Evolutionary conservation across 805 yeast genomes (phyloP), one percentile per base, ranked within the genome.

Genomic region (Myxozyma neotropica): DNA sequence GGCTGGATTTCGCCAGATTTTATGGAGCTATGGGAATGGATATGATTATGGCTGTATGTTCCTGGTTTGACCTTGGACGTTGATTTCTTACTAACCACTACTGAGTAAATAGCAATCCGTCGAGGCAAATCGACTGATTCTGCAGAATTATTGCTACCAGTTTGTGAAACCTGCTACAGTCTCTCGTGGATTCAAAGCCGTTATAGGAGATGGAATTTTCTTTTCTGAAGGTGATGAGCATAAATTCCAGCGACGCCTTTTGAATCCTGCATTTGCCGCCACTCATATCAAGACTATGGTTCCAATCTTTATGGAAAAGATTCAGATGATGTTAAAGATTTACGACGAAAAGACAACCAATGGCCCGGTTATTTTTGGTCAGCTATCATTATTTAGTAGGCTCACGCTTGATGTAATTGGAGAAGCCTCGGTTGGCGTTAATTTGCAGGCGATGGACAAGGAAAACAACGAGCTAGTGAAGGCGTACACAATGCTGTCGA

Each of bases 181-280:
- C 17, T 15, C 49, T n/a, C 57, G 65, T 4, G 60, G 53, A 23
- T 55, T 62, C 40, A 49, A 46, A 31, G 40, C 40, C 1, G 39
- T 62, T 29, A 50, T 62, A n/a, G 65, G 65, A 13, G 39, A 58
- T 33, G 65, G 65, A 10, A 26, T 62, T 2, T 62, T 58, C 39
- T 58, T 59, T 36, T 43, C 63, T 23, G 65, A 62, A 44, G 63
- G 63, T 19, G 58, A 62, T 15, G 58, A 39, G n/a, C 65, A 62
- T 48, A 55, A 53, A 38, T n/a, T 46, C n/a, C 65, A 62, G 52
- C 63, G 65, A 21, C 55, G 58, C 5, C 17, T 62, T 4, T 27
- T 62, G 4, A 53, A 51, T 4, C 63, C 63, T 7, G 54, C 63
- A 12, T 45, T 62, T 44, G 39, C 60, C 10, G 38, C 45, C 8